phyloP scores from a whole-genome alignment of 1,139 yeast genomes.

The Nakaseomyces kungkrabaensis region DNA sequence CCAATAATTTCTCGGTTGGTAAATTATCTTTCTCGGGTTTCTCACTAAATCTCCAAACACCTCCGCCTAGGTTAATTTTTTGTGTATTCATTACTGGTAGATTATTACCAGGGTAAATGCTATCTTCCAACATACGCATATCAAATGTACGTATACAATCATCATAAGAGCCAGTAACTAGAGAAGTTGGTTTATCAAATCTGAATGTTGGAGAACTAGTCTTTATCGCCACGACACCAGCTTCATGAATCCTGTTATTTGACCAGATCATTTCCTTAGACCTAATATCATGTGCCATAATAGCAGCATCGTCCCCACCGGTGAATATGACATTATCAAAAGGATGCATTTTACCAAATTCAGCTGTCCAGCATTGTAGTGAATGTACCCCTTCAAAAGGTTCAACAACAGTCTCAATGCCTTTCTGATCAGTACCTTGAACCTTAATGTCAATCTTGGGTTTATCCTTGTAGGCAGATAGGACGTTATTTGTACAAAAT shows the following conservation, averaged over 20 bases:
- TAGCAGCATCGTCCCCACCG: conserved; percentile 82
- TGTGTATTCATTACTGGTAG: conserved; percentile 22
- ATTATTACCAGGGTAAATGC: conserved; percentile 25
- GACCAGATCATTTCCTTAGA: conserved; percentile 43
- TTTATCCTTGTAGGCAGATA: conserved; percentile 7
- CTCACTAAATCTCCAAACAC: conserved; percentile 87
- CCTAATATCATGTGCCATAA: conserved; percentile 70
- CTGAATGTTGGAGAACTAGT: conserved; percentile 22
- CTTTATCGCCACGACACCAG: conserved; percentile 75
- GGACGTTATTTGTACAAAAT: conserved; percentile 5
- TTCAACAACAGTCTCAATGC: conserved; percentile 7
- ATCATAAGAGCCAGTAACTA: conserved; percentile 92
- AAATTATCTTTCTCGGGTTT: conserved; percentile 30
- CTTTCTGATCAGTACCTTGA: conserved; percentile 14
- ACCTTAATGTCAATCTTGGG: conserved; percentile 10
- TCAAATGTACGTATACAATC: conserved; percentile 66
- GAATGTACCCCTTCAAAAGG: conserved; percentile 36
- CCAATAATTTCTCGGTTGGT: conserved; percentile 39
- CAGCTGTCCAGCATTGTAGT: conserved; percentile 85
- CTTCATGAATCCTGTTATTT: conserved; percentile 57
- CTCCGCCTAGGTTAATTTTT: conserved; percentile 65
- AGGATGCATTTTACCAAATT: conserved; percentile 52
- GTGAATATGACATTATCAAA: conserved; percentile 55
- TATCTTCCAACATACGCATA: conserved; percentile 39
- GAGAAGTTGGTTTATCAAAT: conserved; percentile 36